Evolutionary conservation across 768 basidiomycete genomes (phyloP), one percentile per base, ranked within the genome.

Genomic region (Termitomyces sp.): DNA sequence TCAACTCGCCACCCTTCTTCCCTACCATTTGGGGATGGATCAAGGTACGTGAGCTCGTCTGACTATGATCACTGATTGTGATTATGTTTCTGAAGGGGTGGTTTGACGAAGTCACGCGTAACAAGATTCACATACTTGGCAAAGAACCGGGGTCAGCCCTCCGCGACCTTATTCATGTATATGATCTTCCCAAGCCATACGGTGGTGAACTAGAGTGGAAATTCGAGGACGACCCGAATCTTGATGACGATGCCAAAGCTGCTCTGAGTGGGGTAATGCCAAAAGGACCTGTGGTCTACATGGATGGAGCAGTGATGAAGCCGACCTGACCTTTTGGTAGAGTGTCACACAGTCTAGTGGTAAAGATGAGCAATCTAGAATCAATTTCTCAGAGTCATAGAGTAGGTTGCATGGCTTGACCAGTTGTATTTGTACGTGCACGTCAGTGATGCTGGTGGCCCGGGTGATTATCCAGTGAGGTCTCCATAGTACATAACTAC

Each of bases 1-100:
- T 94, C 57, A 93, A 94, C 65, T 86, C 91, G 0, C 92, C 93
- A 0, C 77, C 84, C 0, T 94, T 92, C 78, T 94, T 94, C 72
- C 83, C 88, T 3, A 90, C 87, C 2, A 77, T 94, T 10, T 94
- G 92, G 92, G 81, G 80, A 37, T 94, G 92, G 92, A 80, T 94
- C 70, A 91, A 90, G 78, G 88, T 86, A 60, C 45, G 74, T 54
- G 25, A 47, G 29, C 31, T 51, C 11, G 4, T 45, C 31, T 51
- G 4, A 32, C n/a, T 12, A 38, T 14, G 2, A 15, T 29, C 20
- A 34, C 43, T 43, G 6, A 56, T 32, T 45, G 3, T 25, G 10
- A 36, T 42, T 5, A 32, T 20, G 34, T 36, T 34, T n/a, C 5
- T 37, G 7, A 65, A 89, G 84, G 83, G 80, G 32, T 91, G 88